Evolutionary conservation across 164 flowering plant species (phyloP).

Genomic region (Kingdonia uniflora): DNA sequence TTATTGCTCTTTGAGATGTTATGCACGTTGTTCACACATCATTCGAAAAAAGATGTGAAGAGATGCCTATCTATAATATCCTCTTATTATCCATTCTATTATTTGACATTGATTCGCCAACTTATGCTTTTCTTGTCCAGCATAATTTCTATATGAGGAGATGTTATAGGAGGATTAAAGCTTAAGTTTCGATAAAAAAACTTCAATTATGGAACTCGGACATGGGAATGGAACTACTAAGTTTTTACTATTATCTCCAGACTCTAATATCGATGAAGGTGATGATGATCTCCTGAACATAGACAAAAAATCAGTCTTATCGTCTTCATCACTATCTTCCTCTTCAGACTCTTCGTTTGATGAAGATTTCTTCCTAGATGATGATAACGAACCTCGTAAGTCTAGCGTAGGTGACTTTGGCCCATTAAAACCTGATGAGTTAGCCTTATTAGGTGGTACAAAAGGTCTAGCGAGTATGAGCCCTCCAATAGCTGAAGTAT

Average conservation of each 20-base stretch:
- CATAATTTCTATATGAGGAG: neutral
- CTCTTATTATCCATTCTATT: too few relatives aligned
- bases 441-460: constrained; percentile 2
- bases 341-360: constrained; percentile 24
- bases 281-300: constrained; percentile 10
- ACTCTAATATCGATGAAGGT: neutral
- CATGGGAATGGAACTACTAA: neutral
- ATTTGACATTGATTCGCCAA: neutral
- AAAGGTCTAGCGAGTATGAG: neutral
- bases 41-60: too few relatives aligned
- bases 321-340: constrained; percentile 21
- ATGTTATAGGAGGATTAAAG: neutral
- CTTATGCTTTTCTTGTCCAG: neutral
- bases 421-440: constrained; percentile 4
- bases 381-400: constrained; percentile 1
- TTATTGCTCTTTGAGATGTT: too few relatives aligned
- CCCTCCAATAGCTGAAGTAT: too few relatives aligned
- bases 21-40: too few relatives aligned
- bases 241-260: neutral
- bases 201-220: constrained; percentile 28
- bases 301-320: constrained; percentile 10
- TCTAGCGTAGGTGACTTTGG: neutral
- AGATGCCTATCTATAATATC: too few relatives aligned
- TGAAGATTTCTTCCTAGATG: constrained; percentile 24
- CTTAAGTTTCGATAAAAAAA: constrained; percentile 3